Conservation (phyloP, 2,329 filamentous ascomycete species). For the Colletotrichum gigasporum region DNA sequence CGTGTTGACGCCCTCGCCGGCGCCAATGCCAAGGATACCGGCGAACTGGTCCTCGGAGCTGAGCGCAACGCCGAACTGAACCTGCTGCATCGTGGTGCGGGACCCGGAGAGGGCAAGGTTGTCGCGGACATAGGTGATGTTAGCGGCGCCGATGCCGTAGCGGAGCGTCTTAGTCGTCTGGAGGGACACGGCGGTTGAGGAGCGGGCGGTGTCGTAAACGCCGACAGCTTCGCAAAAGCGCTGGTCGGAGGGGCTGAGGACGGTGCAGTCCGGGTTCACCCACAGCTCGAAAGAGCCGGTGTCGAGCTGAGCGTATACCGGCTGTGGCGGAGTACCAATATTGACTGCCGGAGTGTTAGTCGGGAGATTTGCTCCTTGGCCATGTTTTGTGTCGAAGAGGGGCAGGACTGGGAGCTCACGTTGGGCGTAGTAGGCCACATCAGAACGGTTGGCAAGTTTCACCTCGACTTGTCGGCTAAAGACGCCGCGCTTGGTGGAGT, state of each 20-base stretch:
- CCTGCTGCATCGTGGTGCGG: constrained; percentile 50
- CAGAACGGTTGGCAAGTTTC: constrained; percentile 58
- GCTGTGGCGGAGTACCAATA: constrained; percentile 64
- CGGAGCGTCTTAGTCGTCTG: constrained; percentile 49
- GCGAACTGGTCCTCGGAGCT: constrained; percentile 56
- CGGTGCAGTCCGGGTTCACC: constrained; percentile 69
- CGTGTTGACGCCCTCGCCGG: constrained; percentile 59
- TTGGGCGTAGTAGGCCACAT: constrained; percentile 63
- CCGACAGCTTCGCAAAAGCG: constrained; percentile 57
- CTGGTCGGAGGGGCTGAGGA: constrained; percentile 50
- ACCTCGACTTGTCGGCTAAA: constrained; percentile 54
- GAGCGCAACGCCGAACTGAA: constrained; percentile 74
- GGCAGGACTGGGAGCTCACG: constrained; percentile 42
- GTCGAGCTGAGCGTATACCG: constrained; percentile 64
- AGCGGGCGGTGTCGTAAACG: constrained; percentile 52
- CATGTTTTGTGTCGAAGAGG: neutral
- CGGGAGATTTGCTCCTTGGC: neutral
- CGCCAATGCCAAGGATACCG: constrained; percentile 80
- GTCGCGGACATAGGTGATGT: constrained; percentile 60
- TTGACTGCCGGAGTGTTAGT: constrained; percentile 40
- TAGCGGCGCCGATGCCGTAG: constrained; percentile 62
- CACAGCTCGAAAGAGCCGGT: constrained; percentile 70
- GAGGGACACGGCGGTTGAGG: constrained; percentile 47
- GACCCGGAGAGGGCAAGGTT: constrained; percentile 53
- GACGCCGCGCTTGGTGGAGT: constrained; percentile 42